Evolutionary conservation across 192 early-diverging fungal species (phyloP).

Genomic region (Allomyces macrogynus): DNA sequence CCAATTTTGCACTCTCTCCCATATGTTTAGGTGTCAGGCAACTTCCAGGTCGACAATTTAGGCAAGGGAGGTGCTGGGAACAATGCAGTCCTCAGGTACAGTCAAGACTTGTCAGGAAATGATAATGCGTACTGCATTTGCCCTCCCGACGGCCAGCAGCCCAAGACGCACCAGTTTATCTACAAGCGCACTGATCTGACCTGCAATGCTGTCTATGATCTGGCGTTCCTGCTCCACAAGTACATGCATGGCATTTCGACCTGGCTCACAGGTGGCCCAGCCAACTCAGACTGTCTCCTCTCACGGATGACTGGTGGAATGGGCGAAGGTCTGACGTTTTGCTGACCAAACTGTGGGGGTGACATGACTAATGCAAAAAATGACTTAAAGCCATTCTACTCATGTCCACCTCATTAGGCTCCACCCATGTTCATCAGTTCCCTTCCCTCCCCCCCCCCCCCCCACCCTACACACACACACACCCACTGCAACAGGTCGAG

Average conservation of each 20-base stretch:
- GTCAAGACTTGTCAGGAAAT: constrained; percentile 9
- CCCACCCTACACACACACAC: too few relatives aligned
- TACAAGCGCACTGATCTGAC: constrained; percentile 55
- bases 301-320: constrained; percentile 74
- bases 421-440: too few relatives aligned
- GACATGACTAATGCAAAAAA: too few relatives aligned
- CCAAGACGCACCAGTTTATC: constrained; percentile 82
- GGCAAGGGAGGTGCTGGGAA: constrained; percentile 8
- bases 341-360: too few relatives aligned
- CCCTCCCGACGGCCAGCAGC: constrained; percentile 74
- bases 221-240: constrained; percentile 82
- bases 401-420: too few relatives aligned
- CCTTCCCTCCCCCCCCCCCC: too few relatives aligned
- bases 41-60: too few relatives aligned
- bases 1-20: too few relatives aligned
- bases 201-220: constrained; percentile 73
- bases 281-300: constrained; percentile 69
- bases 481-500: too few relatives aligned
- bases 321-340: constrained; percentile 46
- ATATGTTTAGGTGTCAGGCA: too few relatives aligned
- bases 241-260: constrained; percentile 83
- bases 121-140: constrained; percentile 91
- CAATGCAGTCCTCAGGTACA: constrained; percentile 6
- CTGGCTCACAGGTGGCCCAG: constrained; percentile 75
- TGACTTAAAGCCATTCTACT: too few relatives aligned